phyloP scores from a whole-genome alignment of 139 green algal genomes.

The Chlorella sorokiniana region DNA sequence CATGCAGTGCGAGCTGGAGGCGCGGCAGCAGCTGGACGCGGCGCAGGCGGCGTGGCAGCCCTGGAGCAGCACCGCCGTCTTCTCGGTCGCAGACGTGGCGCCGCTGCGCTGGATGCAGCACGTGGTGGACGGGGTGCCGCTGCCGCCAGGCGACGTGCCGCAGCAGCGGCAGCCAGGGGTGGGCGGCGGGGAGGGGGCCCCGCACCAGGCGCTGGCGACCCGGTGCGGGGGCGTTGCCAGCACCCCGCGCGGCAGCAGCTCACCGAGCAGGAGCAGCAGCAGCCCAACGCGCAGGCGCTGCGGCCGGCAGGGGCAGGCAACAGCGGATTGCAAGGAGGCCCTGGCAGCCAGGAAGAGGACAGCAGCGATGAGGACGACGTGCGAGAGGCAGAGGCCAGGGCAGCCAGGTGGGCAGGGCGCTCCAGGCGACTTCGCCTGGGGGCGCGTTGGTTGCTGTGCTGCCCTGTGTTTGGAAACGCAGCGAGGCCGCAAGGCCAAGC shows the following conservation, averaged over 20 bases:
- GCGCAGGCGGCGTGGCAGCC: constrained; percentile 18
- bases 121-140: neutral
- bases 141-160: neutral
- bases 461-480: too few species aligned
- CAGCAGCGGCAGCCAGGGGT: neutral
- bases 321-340: too few species aligned
- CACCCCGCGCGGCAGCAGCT: too few species aligned
- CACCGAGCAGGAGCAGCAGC: neutral
- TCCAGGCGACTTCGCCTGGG: too few species aligned
- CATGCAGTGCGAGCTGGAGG: neutral
- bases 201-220: too few species aligned
- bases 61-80: neutral
- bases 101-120: constrained; percentile 20
- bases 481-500: too few species aligned
- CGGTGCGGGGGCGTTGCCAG: too few species aligned
- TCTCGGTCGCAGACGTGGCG: constrained; percentile 38
- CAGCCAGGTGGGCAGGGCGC: too few species aligned
- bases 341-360: neutral
- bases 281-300: neutral
- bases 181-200: neutral
- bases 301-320: neutral
- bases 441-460: too few species aligned
- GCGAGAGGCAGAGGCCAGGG: too few species aligned
- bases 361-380: neutral
- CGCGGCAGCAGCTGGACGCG: neutral